Evolutionary conservation across 2,329 filamentous ascomycete species (phyloP), one percentile per base, ranked within the genome.

Genomic region (Alternaria metachromatica): DNA sequence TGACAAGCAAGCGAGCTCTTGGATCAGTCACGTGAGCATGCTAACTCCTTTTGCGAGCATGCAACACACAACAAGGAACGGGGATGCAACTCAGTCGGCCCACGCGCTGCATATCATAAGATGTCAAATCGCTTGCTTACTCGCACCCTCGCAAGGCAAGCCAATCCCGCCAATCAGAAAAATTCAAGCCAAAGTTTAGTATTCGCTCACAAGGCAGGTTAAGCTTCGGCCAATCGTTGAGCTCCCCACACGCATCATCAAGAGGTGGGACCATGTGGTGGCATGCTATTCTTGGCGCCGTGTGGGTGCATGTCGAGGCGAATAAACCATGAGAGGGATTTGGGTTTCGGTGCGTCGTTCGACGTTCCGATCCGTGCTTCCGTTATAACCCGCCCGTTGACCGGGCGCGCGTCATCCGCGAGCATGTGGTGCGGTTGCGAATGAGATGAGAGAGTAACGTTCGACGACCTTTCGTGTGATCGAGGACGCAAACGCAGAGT

Each of bases 291-390:
- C 43, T 58, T 50, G 33, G 55, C 12, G 20, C 5, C 3, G 13
- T 18, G 33, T 37, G 30, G 30, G 20, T 41, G 30, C 20, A 23
- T 23, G 49, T 53, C 37, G 15, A 53, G 49, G 49, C 49, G 49
- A 53, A 37, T 25, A 53, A 53, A 53, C 13, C 30, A 53, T 23
- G 28, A 43, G 21, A 28, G 12, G 54, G 41, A 33, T 56, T 46
- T 51, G 48, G 25, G 45, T 62, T 58, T 48, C 51, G 30, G 58
- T 50, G 54, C 37, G 55, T 56, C 48, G 59, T 62, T 62, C 25
- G 59, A 53, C 60, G 60, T 62, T 62, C 60, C 60, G 60, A 58
- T 53, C 60, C 55, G 60, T 61, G 46, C 44, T 50, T 57, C 53
- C 59, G 53, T 41, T 21, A 33, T n/a, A 58, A 57, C 53, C 25